Evolutionary conservation across 2,329 filamentous ascomycete genomes (phyloP), one percentile per base, ranked within the genome.

Genomic region (Ophiocordyceps camponoti-saundersi): DNA sequence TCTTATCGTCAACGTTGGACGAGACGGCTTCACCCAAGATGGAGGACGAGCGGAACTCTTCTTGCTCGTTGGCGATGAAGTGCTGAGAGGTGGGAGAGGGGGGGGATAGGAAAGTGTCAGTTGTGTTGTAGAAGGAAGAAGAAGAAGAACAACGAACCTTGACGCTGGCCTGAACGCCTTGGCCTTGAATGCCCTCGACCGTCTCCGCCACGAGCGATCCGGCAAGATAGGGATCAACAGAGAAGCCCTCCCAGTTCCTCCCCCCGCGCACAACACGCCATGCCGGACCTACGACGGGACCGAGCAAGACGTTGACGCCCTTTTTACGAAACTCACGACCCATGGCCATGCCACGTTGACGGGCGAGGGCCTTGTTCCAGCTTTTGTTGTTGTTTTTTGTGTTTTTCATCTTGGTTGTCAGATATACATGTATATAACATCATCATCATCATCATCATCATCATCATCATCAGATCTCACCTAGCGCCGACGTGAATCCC

Each of bases 211-310:
- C 81, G 79, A 2, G 82, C 82, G 3, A 81, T 87, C 90, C 61
- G 93, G 85, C 26, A 88, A 68, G 3, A 76, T 75, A 0, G 83
- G 81, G 57, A 18, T 88, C 83, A 1, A 73, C 64, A 1, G 80
- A 82, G 54, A 87, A 87, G 0, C 77, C 77, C 58, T 88, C 84
- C 83, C 82, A 88, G 54, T 77, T 84, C 40, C 84, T 73, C 15
- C 84, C 84, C 13, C 80, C 83, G 44, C 77, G 71, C 0, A 82
- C 82, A 54, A 85, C 84, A 11, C 82, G 71, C 2, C 84, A 84
- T 1, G 88, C 58, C 1, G 85, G 75, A 0, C 83, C 84, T 32
- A 87, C 80, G 0, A 72, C 69, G 1, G 84, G 84, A 0, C 82
- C 83, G 8, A 89, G 69, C 54, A 77, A 79, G 47, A 86, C 70